A percentile compares a stretch with the other conserved stretches of the same genome.
Evolutionary conservation across 371 early-diverging fungal species (phyloP).

Genomic region (Rhizopus microsporus): DNA sequence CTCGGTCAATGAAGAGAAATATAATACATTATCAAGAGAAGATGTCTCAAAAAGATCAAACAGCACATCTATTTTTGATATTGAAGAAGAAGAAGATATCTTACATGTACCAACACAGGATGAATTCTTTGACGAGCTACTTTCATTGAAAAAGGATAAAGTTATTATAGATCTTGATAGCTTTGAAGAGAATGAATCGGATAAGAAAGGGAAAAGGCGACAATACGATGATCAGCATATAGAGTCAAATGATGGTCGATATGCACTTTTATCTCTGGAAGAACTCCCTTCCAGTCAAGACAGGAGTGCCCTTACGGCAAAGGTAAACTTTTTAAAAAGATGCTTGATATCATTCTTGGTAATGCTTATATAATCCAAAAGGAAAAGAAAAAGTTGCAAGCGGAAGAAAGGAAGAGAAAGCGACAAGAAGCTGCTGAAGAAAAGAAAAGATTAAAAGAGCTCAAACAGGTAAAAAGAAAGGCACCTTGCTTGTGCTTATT

Average conservation of each 20-base stretch:
- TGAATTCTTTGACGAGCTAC: constrained; percentile 19
- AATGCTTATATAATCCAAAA: not conserved
- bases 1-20: too few species aligned
- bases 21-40: not conserved
- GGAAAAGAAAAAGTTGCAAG: constrained; percentile 12
- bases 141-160: constrained; percentile 5
- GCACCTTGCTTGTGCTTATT: not conserved
- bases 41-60: not conserved
- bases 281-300: not conserved
- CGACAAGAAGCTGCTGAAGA: constrained; percentile 27
- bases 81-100: not conserved
- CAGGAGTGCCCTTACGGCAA: not conserved
- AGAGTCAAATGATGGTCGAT: not conserved
- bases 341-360: not conserved
- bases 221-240: too few species aligned
- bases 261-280: not conserved
- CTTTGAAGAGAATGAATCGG: not conserved
- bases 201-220: not conserved
- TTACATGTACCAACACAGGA: constrained; percentile 3
- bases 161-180: not conserved
- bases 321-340: not conserved
- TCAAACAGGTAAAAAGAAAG: constrained; percentile 17
- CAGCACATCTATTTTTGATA: not conserved
- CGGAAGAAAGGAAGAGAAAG: constrained; percentile 20
- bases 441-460: constrained; percentile 22